Base-by-base conservation (phyloP, 352 stramenopile genomes). In the Globisporangium cylindrosporum region DNA sequence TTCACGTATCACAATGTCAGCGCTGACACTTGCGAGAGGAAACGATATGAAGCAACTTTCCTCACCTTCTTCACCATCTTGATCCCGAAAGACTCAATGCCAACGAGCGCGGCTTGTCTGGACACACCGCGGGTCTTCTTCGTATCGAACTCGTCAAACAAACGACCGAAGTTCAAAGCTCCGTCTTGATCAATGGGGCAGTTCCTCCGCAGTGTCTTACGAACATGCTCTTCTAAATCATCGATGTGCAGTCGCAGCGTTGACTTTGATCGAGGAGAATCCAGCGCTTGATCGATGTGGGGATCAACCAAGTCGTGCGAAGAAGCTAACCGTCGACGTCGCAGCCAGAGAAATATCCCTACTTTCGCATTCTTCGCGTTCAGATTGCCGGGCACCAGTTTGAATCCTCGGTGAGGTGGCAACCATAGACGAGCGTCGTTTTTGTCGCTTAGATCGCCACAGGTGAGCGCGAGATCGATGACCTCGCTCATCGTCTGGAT, bases 121-220 rank as follows among this genome's bases (percentile, higher is more conserved):
- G 72, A 71, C 46, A 93, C 75, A 0, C 70, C 55, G 36, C 82
- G 73, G 15, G 71, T 67, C 54, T 92, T 93, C 68, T 93, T 94
- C 32, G 69, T 64, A 61, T 93, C 86, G 59, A 94, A 91, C 43
- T 88, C 82, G 25, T 94, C 81, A 62, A 93, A 94, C 2, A 94
- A 67, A 8, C 82, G 77, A 48, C 68, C 73, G 41, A 94, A 91
- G 51, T 92, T 94, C 12, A 94, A 69, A 1, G 84, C 78, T 32
- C 83, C 85, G 53, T 93, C 86, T 70, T 92, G 84, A 57, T 94
- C 86, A 14, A 85, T 80, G 0, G 86, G 84, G 29, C 83, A 94
- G n/a, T 88, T 90, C 34, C 86, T 68, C 36, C 86, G 75, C 22
- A 94, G 57, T 9, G 78, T 91, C 73, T 80, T 80, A 8, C 86